Conservation (phyloP, 176 grass and related monocot genomes). For the Carex cristatella region DNA sequence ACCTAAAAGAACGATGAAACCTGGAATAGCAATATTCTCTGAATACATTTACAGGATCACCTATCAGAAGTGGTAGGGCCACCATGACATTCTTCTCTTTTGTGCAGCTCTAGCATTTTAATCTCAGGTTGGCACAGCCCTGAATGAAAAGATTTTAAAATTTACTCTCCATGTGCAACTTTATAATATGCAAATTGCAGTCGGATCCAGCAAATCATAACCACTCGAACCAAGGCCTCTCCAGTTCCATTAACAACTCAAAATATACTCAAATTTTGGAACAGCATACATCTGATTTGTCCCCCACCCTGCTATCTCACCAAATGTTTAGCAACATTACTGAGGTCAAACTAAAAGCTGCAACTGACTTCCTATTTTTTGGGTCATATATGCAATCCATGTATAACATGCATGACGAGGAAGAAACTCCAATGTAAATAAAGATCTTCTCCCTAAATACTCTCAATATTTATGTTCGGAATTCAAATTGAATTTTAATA, state of each 20-base stretch:
- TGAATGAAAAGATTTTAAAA: slow-evolving; percentile 30
- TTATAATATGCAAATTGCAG: background rate
- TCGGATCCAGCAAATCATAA: background rate
- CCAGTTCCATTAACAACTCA: background rate
- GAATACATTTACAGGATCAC: background rate
- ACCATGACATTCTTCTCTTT: slow-evolving; percentile 67
- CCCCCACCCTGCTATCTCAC: background rate
- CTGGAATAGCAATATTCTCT: background rate
- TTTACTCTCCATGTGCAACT: slow-evolving; percentile 6
- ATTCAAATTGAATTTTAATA: background rate
- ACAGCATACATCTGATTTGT: background rate
- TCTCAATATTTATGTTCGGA: background rate
- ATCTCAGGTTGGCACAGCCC: slow-evolving; percentile 82
- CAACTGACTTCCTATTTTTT: background rate
- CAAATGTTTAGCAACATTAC: background rate
- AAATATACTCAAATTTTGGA: background rate
- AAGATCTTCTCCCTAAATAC: background rate
- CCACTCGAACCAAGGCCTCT: background rate
- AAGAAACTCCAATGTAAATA: background rate
- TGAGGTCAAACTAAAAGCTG: background rate
- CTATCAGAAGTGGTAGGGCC: slow-evolving; percentile 29
- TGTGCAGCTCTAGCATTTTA: slow-evolving; percentile 93
- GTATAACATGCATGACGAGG: background rate
- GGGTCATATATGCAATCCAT: background rate
- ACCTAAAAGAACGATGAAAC: background rate